Evolutionary conservation across 1,139 yeast species (phyloP).

Genomic region (Schwanniomyces etchellsii): DNA sequence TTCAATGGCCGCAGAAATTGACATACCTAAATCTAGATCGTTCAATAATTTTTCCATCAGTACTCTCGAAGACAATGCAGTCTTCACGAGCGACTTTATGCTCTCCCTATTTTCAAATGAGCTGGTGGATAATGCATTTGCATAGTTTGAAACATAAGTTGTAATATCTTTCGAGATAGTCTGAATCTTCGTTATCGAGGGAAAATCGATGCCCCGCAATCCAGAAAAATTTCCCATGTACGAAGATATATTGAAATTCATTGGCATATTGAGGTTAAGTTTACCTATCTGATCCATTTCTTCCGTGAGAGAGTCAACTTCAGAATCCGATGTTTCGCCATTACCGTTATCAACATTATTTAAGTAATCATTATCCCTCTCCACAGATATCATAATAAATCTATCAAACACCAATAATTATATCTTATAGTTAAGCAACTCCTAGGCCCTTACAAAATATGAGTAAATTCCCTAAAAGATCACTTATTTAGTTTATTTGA

Average conservation of each 20-base stretch:
- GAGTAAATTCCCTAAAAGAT: no score
- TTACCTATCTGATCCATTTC: constrained; percentile 45
- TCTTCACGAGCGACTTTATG: constrained; percentile 16
- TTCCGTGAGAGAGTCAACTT: constrained; percentile 28
- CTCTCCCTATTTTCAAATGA: not conserved
- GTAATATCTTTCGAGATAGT: constrained; percentile 27
- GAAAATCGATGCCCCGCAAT: constrained; percentile 18
- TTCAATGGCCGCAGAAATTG: constrained; percentile 49
- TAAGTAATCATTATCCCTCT: not conserved
- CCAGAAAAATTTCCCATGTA: constrained; percentile 13
- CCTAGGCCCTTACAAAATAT: no score
- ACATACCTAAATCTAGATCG: constrained; percentile 48
- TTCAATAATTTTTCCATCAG: constrained; percentile 46
- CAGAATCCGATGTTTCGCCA: constrained; percentile 19
- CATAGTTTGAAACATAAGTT: constrained; percentile 20
- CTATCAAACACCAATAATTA: constrained; percentile 1
- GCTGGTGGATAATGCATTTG: not conserved
- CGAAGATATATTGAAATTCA: constrained; percentile 11
- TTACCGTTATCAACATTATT: no score
- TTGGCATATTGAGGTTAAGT: constrained; percentile 18
- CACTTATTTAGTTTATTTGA: no score
- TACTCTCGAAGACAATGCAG: constrained; percentile 35
- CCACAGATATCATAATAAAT: not conserved
- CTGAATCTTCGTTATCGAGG: constrained; percentile 14
- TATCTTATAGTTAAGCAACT: no score